Base-by-base conservation (phyloP, 2,329 filamentous ascomycete species). In the Colletotrichum euphorbiae region DNA sequence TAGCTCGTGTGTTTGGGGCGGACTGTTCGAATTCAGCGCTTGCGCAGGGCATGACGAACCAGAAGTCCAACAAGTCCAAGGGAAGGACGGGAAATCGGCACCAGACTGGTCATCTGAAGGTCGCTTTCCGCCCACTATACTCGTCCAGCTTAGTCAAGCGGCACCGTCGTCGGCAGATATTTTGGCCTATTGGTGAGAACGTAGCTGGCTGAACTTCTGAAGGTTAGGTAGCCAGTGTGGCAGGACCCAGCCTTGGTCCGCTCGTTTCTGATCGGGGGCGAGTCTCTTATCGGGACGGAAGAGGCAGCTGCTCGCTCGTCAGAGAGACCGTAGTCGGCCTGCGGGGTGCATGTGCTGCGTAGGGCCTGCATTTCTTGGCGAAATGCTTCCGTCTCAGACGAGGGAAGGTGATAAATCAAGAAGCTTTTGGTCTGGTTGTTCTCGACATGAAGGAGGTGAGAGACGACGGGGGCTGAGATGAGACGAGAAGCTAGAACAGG, bases 221-320 rank as follows among this genome's bases (percentile, higher is more conserved):
- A n/a, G n/a, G 33, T 17, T 9, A 54, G 17, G 51, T 21, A 3
- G 21, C 24, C 24, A 24, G 24, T 24, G 24, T 36, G 40, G 51
- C n/a, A 38, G 31, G 43, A 42, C 21, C 61, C 65, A 46, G 31
- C 46, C 19, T 36, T 15, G 50, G 21, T 45, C 48, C 59, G 46
- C 61, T 48, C 21, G 15, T 31, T 33, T 31, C 48, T 65, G 55
- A 68, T 68, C 61, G 45, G 60, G 21, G 46, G 40, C 21, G 36
- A 12, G 38, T 56, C 19, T 33, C 54, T 68, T 68, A 68, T 66
- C 66, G 19, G 31, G 61, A 43, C 66, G 66, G 40, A 59, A 65
- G 38, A 43, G 61, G 54, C 33, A 65, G 61, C 48, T 68, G 54
- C 65, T 28, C 52, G n/a, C n/a, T 24, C 24, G 24, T 28, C 6